Percentiles rank a stretch among this genome's conserved stretches.
phyloP scores from a whole-genome alignment of 257 asterid genomes.

The Solanum pimpinellifolium region DNA sequence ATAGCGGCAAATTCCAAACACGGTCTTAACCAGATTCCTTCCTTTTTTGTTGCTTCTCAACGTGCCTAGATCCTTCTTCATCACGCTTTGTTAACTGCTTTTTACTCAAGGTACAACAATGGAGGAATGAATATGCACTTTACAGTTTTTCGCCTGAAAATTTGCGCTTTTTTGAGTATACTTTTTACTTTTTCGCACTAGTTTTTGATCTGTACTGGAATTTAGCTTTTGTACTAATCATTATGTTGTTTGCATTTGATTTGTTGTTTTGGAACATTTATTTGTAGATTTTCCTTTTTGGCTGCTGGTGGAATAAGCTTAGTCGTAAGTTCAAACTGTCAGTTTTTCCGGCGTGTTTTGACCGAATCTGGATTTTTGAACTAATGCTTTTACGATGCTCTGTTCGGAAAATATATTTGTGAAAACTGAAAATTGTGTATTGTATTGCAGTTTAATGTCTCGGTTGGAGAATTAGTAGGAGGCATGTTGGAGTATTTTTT shows the following conservation, averaged over 20 bases:
- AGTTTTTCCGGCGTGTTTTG: not conserved
- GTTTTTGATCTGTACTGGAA: constrained; percentile 10
- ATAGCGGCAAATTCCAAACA: not conserved
- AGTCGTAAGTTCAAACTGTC: not conserved
- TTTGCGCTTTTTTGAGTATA: not conserved
- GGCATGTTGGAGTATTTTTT: not conserved
- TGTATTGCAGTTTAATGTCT: not conserved
- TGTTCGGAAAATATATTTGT: not conserved
- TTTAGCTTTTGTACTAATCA: not conserved
- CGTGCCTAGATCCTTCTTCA: not conserved
- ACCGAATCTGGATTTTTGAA: not conserved
- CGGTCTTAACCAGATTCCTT: not conserved
- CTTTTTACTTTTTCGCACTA: not conserved
- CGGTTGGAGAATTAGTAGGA: not conserved
- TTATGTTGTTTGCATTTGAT: not conserved
- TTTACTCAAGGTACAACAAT: constrained; percentile 8
- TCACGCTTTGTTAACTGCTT: constrained; percentile 8
- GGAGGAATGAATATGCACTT: not conserved
- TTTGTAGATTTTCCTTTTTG: not conserved
- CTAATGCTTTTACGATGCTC: not conserved
- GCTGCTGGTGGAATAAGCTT: not conserved
- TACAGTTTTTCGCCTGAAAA: not conserved
- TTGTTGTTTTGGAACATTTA: not conserved
- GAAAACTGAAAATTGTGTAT: not conserved
- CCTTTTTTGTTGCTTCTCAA: not conserved